Percentiles rank a stretch among this genome's conserved stretches.
These are phyloP conservation scores for Fraxinus greggii DNA, from an alignment of 305 asterid species.

Conservation along the genomic window DNA sequence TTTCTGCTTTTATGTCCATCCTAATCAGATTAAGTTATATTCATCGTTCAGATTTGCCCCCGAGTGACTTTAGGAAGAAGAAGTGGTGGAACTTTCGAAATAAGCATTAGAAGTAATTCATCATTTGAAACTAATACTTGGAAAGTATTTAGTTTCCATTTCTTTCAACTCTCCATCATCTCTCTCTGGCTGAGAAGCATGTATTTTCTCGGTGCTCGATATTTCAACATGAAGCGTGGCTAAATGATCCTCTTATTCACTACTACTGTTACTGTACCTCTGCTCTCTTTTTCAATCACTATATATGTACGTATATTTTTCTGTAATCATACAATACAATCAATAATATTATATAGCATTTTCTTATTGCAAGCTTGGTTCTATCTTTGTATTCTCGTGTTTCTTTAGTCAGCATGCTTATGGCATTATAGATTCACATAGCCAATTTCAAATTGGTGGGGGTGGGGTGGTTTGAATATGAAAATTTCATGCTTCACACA, in stretches of 20 bases:
- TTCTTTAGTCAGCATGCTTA: not conserved
- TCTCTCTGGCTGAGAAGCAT: not conserved
- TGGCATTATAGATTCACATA: not conserved
- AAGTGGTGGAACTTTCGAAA: slow-evolving; percentile 73
- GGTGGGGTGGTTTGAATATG: not conserved
- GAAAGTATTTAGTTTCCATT: not conserved
- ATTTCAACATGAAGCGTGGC: not conserved
- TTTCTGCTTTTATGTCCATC: slow-evolving; percentile 4
- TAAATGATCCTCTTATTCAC: not conserved
- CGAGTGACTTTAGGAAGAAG: slow-evolving; percentile 58
- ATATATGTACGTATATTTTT: slow-evolving; percentile 18
- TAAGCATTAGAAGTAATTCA: slow-evolving; percentile 39
- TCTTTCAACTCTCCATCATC: not conserved
- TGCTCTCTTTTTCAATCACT: slow-evolving; percentile 12
- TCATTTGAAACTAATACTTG: slow-evolving; percentile 5
- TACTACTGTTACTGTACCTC: not conserved
- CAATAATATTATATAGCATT: slow-evolving; percentile 10
- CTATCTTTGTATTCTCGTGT: not conserved
- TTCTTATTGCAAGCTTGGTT: not conserved
- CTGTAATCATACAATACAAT: slow-evolving; percentile 2
- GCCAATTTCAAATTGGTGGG: not conserved
- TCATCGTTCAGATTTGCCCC: slow-evolving; percentile 51
- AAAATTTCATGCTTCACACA: not conserved
- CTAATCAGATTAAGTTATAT: not conserved
- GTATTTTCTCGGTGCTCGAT: not conserved